Percentiles rank a stretch among this genome's conserved stretches.
Evolutionary conservation across 441 rosid genomes (phyloP).

Genomic region (Raphanus hybrid): DNA sequence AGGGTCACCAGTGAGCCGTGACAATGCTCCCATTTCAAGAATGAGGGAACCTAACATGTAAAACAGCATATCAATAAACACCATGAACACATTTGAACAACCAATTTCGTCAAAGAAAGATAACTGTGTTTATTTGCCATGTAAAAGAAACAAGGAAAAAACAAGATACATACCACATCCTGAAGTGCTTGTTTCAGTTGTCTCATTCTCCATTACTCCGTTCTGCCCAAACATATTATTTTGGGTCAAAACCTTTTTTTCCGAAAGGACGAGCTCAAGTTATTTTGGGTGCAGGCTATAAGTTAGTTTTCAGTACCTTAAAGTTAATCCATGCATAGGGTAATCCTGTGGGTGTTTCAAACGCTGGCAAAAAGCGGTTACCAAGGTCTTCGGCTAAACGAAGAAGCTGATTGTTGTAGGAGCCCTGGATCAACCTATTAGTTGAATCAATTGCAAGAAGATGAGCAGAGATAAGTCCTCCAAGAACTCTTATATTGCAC

Average conservation of each 20-base stretch:
- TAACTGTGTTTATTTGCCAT: neutral
- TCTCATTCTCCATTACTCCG: slow-evolving; percentile 87
- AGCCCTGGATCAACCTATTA: slow-evolving; percentile 73
- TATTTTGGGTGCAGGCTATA: neutral
- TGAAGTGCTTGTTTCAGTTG: slow-evolving; percentile 95
- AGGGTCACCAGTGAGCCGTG: slow-evolving; percentile 88
- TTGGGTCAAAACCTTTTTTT: slow-evolving; percentile 23
- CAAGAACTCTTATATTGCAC: slow-evolving; percentile 99
- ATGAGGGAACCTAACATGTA: slow-evolving; percentile 77
- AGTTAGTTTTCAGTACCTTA: slow-evolving; percentile 58
- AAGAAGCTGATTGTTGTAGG: slow-evolving; percentile 68
- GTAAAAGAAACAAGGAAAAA: slow-evolving; percentile 18
- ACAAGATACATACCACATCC: slow-evolving; percentile 76
- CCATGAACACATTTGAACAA: slow-evolving; percentile 32
- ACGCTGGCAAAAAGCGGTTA: slow-evolving; percentile 66
- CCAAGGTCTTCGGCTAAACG: slow-evolving; percentile 68
- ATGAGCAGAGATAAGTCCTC: slow-evolving; percentile 99
- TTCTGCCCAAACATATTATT: slow-evolving; percentile 56
- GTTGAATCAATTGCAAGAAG: slow-evolving; percentile 90
- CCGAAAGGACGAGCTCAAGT: neutral
- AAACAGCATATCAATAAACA: slow-evolving; percentile 29
- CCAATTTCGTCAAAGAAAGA: neutral
- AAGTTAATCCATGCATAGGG: slow-evolving; percentile 96
- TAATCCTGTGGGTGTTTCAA: slow-evolving; percentile 69
- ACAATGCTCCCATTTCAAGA: slow-evolving; percentile 97